phyloP scores from a whole-genome alignment of 2,329 filamentous ascomycete species.

The Fusarium mundagurra region DNA sequence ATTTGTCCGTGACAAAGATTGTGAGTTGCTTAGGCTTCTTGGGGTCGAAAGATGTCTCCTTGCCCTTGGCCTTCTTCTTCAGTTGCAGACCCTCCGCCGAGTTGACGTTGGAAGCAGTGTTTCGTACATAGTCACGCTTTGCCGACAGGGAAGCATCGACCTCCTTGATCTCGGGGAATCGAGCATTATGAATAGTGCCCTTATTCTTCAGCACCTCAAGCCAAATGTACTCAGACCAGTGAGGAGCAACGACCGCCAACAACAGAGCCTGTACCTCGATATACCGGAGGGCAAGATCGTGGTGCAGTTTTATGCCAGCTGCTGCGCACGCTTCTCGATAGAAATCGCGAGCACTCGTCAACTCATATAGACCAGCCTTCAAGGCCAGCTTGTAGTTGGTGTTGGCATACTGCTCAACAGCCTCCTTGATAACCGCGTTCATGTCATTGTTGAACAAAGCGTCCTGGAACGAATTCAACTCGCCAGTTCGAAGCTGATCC shows the following conservation, averaged over 20 bases:
- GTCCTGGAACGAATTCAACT: constrained; percentile 83
- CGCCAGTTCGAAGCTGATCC: constrained; percentile 75
- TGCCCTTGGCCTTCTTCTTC: constrained; percentile 95
- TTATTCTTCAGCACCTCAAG: constrained; percentile 85
- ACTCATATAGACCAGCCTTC: constrained; percentile 88
- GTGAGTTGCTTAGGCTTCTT: constrained; percentile 92
- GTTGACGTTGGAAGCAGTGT: constrained; percentile 77
- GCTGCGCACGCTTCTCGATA: constrained; percentile 86
- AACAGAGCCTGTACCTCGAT: constrained; percentile 88
- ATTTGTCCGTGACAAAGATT: constrained; percentile 82
- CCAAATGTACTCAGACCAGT: constrained; percentile 96
- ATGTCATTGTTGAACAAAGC: constrained; percentile 93
- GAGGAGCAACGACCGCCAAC: constrained; percentile 85
- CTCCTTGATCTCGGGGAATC: constrained; percentile 65
- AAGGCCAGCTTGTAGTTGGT: constrained; percentile 84
- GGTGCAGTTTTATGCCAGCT: constrained; percentile 86
- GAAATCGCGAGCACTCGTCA: constrained; percentile 86
- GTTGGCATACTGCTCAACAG: constrained; percentile 79
- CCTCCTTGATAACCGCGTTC: constrained; percentile 82
- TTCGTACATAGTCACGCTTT: constrained; percentile 82
- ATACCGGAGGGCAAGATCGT: constrained; percentile 80
- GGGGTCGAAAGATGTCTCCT: constrained; percentile 84
- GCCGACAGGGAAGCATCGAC: constrained; percentile 76
- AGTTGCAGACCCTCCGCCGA: constrained; percentile 83
- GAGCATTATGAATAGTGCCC: constrained; percentile 80